phyloP scores from a whole-genome alignment of 1,139 yeast genomes.

The Kluyveromyces sp. region DNA sequence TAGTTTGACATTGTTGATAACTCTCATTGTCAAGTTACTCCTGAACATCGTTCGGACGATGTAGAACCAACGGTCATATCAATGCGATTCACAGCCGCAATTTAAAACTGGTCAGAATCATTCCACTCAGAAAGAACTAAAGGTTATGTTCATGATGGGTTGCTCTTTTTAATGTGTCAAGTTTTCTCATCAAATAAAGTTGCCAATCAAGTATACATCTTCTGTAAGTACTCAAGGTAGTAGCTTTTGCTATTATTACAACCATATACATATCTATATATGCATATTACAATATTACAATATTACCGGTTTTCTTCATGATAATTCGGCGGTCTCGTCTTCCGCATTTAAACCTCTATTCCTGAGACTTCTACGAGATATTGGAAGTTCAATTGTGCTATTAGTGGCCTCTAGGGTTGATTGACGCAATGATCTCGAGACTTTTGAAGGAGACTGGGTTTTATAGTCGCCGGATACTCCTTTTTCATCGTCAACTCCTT shows the following conservation, averaged over 20 bases:
- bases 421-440: neutral
- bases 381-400: neutral
- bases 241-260: constrained; percentile 7
- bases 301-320: constrained; percentile 4
- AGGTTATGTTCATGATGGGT: too few relatives aligned
- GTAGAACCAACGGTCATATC: neutral
- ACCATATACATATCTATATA: constrained; percentile 1
- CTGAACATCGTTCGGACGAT: neutral
- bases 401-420: neutral
- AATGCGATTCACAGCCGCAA: too few relatives aligned
- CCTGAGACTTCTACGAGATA: neutral
- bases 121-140: too few relatives aligned
- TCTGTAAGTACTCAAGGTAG: neutral
- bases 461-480: neutral
- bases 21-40: neutral
- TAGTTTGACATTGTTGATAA: neutral
- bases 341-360: neutral
- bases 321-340: neutral
- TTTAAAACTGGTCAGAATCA: too few relatives aligned
- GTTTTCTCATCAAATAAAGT: neutral
- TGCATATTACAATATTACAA: constrained; percentile 3
- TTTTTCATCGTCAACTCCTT: constrained; percentile 3
- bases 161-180: too few relatives aligned
- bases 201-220: neutral
- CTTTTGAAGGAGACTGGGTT: neutral